Base-by-base conservation (phyloP, 2,329 filamentous ascomycete species). In the Didymella glomerata region DNA sequence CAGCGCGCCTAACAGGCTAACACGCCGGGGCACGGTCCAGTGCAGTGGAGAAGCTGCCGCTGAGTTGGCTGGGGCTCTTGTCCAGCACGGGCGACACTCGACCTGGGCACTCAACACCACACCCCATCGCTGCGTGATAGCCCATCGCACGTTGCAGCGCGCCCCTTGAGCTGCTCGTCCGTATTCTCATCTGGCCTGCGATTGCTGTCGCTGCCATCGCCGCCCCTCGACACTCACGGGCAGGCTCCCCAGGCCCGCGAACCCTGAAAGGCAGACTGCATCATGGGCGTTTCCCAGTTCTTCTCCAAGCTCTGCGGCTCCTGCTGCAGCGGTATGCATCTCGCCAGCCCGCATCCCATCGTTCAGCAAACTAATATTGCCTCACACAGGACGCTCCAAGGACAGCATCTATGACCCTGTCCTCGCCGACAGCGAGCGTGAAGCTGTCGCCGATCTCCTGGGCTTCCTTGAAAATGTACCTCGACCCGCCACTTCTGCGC, bases 381-480 rank as follows among this genome's bases (percentile, higher is more conserved):
- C 13, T 25, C 25, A 10, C 24, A 11, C 66, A 82, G 80, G 74
- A 66, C 80, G 80, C 66, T 79, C 76, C 45, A 80, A 78, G 65
- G 80, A 81, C 69, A 80, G 79, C 69, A 78, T 81, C 60, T 81
- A 81, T 59, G 78, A 81, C 60, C 78, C 78, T 10, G 91, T 95
- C 56, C 86, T 99, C 63, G 93, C 93, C 71, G 95, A 99, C 76
- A 96, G 91, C 81, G 95, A 99, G 81, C 88, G 95, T 73, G 95
- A 98, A 82, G 95, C 95, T 54, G 95, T 99, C 54, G 93, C 95
- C 66, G 95, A 99, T 77, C 84, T 99, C 60, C 84, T 99, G 18
- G 91, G 94, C 77, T 98, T 96, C 78, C 88, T 99, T 66, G 95
- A 99, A 81, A 97, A 98, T 77, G 95, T 98, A 83, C 65, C 57